Evolutionary conservation across 768 basidiomycete genomes (phyloP).

Genomic region (Pleurotus ostreatus): DNA sequence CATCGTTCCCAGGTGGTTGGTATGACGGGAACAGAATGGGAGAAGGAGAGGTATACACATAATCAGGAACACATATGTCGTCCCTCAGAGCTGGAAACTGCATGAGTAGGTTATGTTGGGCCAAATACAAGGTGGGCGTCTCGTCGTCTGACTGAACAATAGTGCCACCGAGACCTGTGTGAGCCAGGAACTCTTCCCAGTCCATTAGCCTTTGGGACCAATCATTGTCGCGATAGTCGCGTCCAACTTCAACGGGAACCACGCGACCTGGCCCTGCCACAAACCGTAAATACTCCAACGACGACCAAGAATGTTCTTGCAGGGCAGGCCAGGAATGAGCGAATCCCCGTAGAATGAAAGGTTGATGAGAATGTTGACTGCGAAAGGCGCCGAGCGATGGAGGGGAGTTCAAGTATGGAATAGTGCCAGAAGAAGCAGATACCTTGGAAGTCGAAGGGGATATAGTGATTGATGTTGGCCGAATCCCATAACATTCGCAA

Average conservation of each 20-base stretch:
- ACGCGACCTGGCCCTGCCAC: constrained; percentile 77
- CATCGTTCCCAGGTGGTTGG: constrained; percentile 59
- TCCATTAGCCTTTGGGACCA: constrained; percentile 81
- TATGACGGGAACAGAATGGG: constrained; percentile 48
- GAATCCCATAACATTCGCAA: constrained; percentile 2
- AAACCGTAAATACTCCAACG: constrained; percentile 60
- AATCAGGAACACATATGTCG: constrained; percentile 86
- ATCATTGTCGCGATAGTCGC: constrained; percentile 18
- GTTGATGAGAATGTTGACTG: constrained; percentile 34
- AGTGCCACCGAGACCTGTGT: constrained; percentile 30
- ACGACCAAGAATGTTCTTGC: constrained; percentile 64
- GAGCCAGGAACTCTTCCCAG: constrained; percentile 73
- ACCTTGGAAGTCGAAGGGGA: constrained; percentile 17
- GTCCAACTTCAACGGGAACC: constrained; percentile 41
- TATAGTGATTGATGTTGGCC: constrained; percentile 9
- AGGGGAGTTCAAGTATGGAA: constrained; percentile 39
- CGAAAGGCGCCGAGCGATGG: constrained; percentile 62
- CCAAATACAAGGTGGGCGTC: constrained; percentile 59
- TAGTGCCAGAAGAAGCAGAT: constrained; percentile 13
- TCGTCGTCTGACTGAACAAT: constrained; percentile 17
- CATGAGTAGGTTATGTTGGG: constrained; percentile 80
- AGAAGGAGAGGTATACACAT: constrained; percentile 66
- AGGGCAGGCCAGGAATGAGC: constrained; percentile 78
- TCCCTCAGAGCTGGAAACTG: constrained; percentile 78
- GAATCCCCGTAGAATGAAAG: constrained; percentile 73